A percentile compares a stretch with the other conserved stretches of the same genome.
Evolutionary conservation across 805 yeast species (phyloP).

Genomic region (Metschnikowia lochheadii): DNA sequence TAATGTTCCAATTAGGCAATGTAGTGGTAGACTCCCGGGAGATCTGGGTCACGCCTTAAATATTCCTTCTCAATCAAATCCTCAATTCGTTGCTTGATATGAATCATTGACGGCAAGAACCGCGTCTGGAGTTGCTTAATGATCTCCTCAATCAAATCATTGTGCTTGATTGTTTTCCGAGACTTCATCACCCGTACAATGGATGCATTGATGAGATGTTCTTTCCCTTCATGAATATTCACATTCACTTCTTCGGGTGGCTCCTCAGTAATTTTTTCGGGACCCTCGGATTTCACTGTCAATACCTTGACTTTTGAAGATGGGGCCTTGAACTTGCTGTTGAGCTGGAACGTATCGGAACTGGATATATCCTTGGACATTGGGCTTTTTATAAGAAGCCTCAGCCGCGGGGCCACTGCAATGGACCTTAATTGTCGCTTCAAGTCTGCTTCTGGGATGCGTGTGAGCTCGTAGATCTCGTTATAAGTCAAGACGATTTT

Average conservation of each 20-base stretch:
- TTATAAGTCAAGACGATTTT: conserved; percentile 51
- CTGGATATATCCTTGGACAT: conserved; percentile 66
- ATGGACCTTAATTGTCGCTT: conserved; percentile 77
- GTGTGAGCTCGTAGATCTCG: conserved; percentile 62
- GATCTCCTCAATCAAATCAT: conserved; percentile 63
- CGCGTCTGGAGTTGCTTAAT: conserved; percentile 55
- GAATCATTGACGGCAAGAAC: conserved; percentile 63
- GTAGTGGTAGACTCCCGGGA: conserved; percentile 59
- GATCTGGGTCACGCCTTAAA: conserved; percentile 62
- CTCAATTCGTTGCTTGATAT: conserved; percentile 71
- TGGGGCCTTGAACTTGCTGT: conserved; percentile 64
- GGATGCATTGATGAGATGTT: conserved; percentile 75
- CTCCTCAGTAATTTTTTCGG: conserved; percentile 30
- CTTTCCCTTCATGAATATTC: conserved; percentile 58
- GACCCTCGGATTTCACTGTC: conserved; percentile 44
- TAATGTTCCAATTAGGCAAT: conserved; percentile 42
- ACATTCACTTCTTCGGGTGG: conserved; percentile 51
- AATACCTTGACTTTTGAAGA: conserved; percentile 68
- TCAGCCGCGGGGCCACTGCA: conserved; percentile 75
- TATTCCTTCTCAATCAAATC: conserved; percentile 79
- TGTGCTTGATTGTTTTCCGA: conserved; percentile 56
- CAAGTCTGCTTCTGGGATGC: conserved; percentile 70
- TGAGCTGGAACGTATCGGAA: conserved; percentile 62
- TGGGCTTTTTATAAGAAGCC: conserved; percentile 71
- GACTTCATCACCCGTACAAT: conserved; percentile 86